A percentile compares a stretch with the other conserved stretches of the same genome.
These are phyloP conservation scores for Obba rivulosa DNA, from an alignment of 768 basidiomycete genomes.

Conservation along the genomic window DNA sequence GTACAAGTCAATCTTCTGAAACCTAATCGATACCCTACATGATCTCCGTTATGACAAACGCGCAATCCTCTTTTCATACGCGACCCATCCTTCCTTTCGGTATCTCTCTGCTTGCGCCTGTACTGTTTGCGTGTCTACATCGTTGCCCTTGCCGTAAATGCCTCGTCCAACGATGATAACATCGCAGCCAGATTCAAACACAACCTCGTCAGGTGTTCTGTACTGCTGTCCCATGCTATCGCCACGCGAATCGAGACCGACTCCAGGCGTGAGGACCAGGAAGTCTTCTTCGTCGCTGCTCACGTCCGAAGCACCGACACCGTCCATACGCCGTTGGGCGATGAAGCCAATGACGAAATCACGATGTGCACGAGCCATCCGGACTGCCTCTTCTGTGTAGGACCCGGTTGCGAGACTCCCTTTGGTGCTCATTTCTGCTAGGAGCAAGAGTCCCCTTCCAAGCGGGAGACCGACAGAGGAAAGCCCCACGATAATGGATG, in stretches of 20 bases:
- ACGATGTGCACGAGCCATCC: conserved; percentile 77
- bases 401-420: conserved; percentile 78
- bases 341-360: conserved; percentile 97
- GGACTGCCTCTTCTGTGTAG: conserved; percentile 81
- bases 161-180: conserved; percentile 97
- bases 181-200: conserved; percentile 81
- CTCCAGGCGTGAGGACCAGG: conserved; percentile 87
- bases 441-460: conserved; percentile 80
- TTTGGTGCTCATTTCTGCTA: conserved; percentile 94
- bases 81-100: conserved; percentile 81
- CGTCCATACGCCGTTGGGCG: conserved; percentile 81
- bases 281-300: conserved; percentile 62
- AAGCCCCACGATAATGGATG: conserved; percentile 88
- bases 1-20: neutral
- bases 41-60: neutral
- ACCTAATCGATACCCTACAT: neutral
- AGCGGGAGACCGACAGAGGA: conserved; percentile 80
- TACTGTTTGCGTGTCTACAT: conserved; percentile 42
- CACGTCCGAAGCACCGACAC: conserved; percentile 38
- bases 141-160: conserved; percentile 66
- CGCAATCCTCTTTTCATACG: conserved; percentile 44
- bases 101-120: conserved; percentile 79
- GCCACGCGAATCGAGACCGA: conserved; percentile 59
- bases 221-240: conserved; percentile 96
- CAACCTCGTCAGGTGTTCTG: conserved; percentile 79